These are phyloP conservation scores for Volvox reticuliferus DNA, from an alignment of 139 green algal genomes.

Conservation along the genomic window DNA sequence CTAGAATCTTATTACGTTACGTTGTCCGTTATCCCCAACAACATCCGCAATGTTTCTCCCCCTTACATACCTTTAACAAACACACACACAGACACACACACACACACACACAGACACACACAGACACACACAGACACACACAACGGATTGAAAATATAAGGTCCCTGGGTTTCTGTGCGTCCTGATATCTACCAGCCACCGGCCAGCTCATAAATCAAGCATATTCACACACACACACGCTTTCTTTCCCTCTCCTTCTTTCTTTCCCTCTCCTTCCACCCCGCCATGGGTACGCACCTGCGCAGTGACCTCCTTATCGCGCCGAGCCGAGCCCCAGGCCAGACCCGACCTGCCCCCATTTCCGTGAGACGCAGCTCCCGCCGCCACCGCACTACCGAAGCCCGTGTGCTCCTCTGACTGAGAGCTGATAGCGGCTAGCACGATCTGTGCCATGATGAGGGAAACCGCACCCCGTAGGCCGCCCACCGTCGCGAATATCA, in stretches of 20 bases:
- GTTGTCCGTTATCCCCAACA: too few species aligned
- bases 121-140: too few species aligned
- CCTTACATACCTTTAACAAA: too few species aligned
- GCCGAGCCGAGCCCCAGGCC: not conserved
- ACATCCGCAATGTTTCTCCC: too few species aligned
- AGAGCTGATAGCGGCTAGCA: constrained; percentile 59
- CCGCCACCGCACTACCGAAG: not conserved
- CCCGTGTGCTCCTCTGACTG: not conserved
- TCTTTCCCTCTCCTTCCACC: not conserved
- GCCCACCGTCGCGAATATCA: constrained; percentile 74
- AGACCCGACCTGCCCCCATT: not conserved
- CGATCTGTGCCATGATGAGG: constrained; percentile 82
- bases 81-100: too few species aligned
- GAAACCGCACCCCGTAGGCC: constrained; percentile 83
- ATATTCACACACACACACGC: not conserved
- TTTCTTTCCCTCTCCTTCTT: not conserved
- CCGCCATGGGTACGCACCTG: not conserved
- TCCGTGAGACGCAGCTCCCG: not conserved
- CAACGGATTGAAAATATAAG: too few species aligned
- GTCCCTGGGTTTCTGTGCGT: too few species aligned
- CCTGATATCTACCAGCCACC: not conserved
- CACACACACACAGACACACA: too few species aligned
- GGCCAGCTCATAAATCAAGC: not conserved
- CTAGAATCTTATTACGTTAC: too few species aligned
- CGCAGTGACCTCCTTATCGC: constrained; percentile 30